Evolutionary conservation across 108 stramenopile genomes (phyloP), one percentile per base, ranked within the genome.

Genomic region (Parietichytrium sp.): DNA sequence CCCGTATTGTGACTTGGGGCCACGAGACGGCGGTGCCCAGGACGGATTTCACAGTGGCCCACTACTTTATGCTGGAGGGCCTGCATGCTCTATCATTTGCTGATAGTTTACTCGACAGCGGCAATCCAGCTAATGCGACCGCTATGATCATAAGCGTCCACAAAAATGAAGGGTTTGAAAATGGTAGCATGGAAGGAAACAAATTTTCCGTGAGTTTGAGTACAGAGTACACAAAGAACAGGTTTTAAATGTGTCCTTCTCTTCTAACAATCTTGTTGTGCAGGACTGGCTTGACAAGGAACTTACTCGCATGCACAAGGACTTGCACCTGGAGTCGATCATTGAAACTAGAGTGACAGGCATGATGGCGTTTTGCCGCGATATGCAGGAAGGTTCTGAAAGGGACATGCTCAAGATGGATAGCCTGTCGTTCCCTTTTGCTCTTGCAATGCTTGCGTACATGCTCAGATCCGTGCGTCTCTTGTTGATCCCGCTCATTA

Each of bases 361-460:
- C 10, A 72, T 72, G 61, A 33, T 72, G 29, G 38, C 61, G 36
- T 72, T 72, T 20, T 33, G 36, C n/a, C 33, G 61, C 33, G 61
- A 72, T 42, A 72, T 72, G 61, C 61, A 72, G 42, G 38, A 72
- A 2, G 61, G 61, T 42, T 45, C 61, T 6, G 61, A 72, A 72
- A 42, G 45, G 20, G 61, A 72, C 45, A 72, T 72, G 61, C 36
- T 72, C 2, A 33, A 72, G 23, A 72, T 72, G 61, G 61, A 72
- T 20, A 72, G 61, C 20, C 61, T 72, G 23, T 72, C 61, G 6
- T 72, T 72, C 1, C 61, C 61, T 33, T 42, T 72, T 45, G 61
- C 61, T 10, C 61, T 72, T 16, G 61, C 38, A 10, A 42, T 72
- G 10, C 61, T 72, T 25, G 61, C 61, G 10, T 72, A 72, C 61